A percentile compares a stretch with the other conserved stretches of the same genome.
Evolutionary conservation across 371 early-diverging fungal species (phyloP).

Genomic region (Batkoa obscura): DNA sequence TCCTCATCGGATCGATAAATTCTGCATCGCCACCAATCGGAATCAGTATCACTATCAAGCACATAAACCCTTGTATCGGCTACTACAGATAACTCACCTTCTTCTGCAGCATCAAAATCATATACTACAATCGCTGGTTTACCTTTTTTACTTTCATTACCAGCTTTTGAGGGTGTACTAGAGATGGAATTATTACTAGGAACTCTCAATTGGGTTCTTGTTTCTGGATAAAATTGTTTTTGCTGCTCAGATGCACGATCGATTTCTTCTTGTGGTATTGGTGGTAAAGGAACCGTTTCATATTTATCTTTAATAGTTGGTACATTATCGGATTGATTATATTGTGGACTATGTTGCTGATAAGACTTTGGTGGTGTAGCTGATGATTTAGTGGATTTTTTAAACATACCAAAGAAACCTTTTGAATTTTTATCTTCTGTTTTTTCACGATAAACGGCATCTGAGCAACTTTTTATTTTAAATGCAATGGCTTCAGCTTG

Average conservation of each 20-base stretch:
- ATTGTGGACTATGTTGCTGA: too few species aligned
- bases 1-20: conserved; percentile 8
- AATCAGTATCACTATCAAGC: background rate
- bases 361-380: background rate
- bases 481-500: conserved; percentile 3
- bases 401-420: background rate
- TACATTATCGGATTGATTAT: too few species aligned
- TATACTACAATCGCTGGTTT: conserved; percentile 52
- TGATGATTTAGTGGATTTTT: background rate
- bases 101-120: conserved; percentile 48
- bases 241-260: conserved; percentile 11
- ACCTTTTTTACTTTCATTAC: conserved; percentile 13
- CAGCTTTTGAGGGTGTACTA: conserved; percentile 4
- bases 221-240: too few species aligned
- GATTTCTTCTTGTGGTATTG: background rate
- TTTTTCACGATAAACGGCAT: background rate
- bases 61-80: conserved; percentile 11
- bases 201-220: too few species aligned
- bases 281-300: too few species aligned
- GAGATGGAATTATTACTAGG: too few species aligned
- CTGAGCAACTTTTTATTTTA: background rate
- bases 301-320: background rate
- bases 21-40: conserved; percentile 39
- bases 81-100: conserved; percentile 48
- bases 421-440: background rate